These are phyloP conservation scores for Tremellales sp. DNA, from an alignment of 1,284 basidiomycete genomes.

Conservation along the genomic window DNA sequence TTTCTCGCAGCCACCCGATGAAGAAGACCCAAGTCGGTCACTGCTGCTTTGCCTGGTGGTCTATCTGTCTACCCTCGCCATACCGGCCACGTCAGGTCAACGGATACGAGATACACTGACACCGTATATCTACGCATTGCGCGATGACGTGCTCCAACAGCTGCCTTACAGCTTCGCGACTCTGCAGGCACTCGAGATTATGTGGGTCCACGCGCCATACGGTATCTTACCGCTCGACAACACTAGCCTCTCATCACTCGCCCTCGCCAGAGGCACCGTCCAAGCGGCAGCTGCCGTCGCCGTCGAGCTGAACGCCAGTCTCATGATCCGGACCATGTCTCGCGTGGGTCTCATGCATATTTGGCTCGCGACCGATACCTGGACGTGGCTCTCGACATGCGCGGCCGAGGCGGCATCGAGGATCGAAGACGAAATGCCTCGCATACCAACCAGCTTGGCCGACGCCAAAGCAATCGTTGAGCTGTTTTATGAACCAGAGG, in stretches of 20 bases:
- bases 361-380: slow-evolving; percentile 24
- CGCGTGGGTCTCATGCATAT: slow-evolving; percentile 5
- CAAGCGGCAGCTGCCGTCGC: slow-evolving; percentile 14
- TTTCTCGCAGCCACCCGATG: slow-evolving; percentile 11
- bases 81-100: slow-evolving; percentile 10
- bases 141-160: slow-evolving; percentile 27
- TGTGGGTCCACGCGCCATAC: slow-evolving; percentile 33
- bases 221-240: slow-evolving; percentile 34
- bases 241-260: slow-evolving; percentile 22
- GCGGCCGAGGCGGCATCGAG: slow-evolving; percentile 23
- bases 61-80: slow-evolving; percentile 28
- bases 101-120: slow-evolving; percentile 16
- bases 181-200: slow-evolving; percentile 35
- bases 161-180: slow-evolving; percentile 27
- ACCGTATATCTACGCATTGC: slow-evolving; percentile 20
- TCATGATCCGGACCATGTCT: slow-evolving; percentile 13
- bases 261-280: slow-evolving; percentile 29
- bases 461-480: slow-evolving; percentile 17
- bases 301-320: slow-evolving; percentile 16
- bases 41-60: slow-evolving; percentile 26
- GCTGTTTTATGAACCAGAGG: slow-evolving; percentile 12
- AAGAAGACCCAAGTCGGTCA: slow-evolving; percentile 8
- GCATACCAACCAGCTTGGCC: slow-evolving; percentile 12
- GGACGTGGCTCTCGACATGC: slow-evolving; percentile 28
- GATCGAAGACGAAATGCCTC: slow-evolving; percentile 24